Evolutionary conservation across 495 filamentous ascomycete species (phyloP).

Genomic region (Podospora tetraspora): DNA sequence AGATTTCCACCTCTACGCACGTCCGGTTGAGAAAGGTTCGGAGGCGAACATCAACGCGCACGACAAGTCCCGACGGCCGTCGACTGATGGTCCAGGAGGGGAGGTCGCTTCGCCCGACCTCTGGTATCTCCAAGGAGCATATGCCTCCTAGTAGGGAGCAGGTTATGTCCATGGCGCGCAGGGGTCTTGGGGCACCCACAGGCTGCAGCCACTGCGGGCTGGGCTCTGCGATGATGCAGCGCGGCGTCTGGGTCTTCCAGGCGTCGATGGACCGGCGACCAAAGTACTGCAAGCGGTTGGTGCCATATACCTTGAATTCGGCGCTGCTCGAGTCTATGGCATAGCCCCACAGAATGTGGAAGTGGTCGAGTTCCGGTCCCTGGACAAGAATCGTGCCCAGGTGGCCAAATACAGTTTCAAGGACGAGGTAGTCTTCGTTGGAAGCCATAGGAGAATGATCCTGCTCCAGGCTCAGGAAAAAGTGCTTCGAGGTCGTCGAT

Average conservation of each 20-base stretch:
- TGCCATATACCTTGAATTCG: neutral
- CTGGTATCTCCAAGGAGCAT: neutral
- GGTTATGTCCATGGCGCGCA: too few relatives aligned
- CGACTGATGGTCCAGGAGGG: neutral
- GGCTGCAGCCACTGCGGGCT: too few relatives aligned
- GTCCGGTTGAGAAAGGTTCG: neutral
- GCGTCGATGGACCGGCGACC: neutral
- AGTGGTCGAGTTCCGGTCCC: neutral
- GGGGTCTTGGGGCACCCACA: too few relatives aligned
- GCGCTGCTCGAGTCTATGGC: neutral
- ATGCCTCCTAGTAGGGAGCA: neutral
- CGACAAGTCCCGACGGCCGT: neutral
- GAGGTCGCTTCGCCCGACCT: neutral
- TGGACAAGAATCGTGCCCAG: neutral
- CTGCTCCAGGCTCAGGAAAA: neutral
- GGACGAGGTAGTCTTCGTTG: neutral
- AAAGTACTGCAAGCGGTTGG: neutral
- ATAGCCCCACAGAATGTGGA: neutral
- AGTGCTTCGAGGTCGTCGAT: neutral
- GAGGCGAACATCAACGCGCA: neutral
- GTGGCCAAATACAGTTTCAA: neutral
- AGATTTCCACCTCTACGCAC: neutral
- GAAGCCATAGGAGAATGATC: too few relatives aligned
- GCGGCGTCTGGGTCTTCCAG: neutral
- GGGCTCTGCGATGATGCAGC: neutral